phyloP scores from a whole-genome alignment of 164 flowering plant genomes.

The Echeveria elegans region DNA sequence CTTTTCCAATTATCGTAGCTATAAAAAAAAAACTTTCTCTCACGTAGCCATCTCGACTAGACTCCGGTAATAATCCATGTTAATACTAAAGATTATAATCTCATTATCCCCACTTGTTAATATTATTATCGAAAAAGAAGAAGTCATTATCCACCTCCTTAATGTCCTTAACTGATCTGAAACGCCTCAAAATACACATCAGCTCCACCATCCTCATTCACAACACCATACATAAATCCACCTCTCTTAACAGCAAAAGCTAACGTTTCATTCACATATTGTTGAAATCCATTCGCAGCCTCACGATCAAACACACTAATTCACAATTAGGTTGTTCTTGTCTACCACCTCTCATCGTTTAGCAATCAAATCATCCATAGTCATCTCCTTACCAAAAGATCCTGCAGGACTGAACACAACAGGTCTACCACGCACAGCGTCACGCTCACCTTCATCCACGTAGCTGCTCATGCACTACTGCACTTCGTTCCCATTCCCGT shows the following conservation, averaged over 20 bases:
- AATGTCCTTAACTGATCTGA: too few species aligned
- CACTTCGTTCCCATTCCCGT: too few species aligned
- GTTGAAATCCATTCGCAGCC: constrained; percentile 74
- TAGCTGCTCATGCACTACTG: too few species aligned
- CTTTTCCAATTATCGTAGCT: too few species aligned
- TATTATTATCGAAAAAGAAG: too few species aligned
- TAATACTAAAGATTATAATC: too few species aligned
- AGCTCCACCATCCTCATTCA: constrained; percentile 37
- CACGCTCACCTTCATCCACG: constrained; percentile 25
- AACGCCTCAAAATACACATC: too few species aligned
- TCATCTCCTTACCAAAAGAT: constrained; percentile 84
- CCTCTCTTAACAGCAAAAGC: constrained; percentile 83
- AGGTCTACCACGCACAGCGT: constrained; percentile 40
- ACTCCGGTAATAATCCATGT: too few species aligned
- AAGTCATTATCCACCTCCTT: too few species aligned
- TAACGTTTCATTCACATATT: constrained; percentile 19
- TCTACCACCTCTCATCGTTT: constrained; percentile 66
- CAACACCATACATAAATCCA: constrained; percentile 89
- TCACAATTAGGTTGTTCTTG: constrained; percentile 78
- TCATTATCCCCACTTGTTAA: too few species aligned
- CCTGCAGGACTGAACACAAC: constrained; percentile 44
- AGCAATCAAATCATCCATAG: constrained; percentile 88
- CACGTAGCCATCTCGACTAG: too few species aligned
- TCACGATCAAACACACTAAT: constrained; percentile 76
- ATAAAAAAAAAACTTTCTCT: too few species aligned